Evolutionary conservation across 108 stramenopile genomes (phyloP).

Genomic region (Cyclotella distinguenda): DNA sequence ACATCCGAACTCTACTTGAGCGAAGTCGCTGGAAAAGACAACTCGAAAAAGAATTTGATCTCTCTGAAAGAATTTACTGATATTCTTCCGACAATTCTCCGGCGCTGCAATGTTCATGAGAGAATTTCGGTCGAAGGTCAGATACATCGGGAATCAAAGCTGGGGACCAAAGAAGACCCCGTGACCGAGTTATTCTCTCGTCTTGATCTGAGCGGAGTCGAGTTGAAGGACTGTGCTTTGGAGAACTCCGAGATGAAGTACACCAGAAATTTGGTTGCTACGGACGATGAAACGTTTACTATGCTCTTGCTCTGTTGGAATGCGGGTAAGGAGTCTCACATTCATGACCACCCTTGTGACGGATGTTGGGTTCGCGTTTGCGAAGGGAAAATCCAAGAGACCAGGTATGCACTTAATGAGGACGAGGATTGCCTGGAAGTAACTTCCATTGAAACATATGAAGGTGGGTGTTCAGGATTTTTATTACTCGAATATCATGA

Average conservation of each 20-base stretch:
- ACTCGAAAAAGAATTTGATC: neutral
- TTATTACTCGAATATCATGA: slow-evolving; percentile 5
- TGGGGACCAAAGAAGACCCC: slow-evolving; percentile 28
- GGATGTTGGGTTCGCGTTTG: slow-evolving; percentile 86
- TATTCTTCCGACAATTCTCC: slow-evolving; percentile 22
- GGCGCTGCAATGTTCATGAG: slow-evolving; percentile 6
- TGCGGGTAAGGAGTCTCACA: slow-evolving; percentile 65
- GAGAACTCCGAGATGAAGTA: slow-evolving; percentile 59
- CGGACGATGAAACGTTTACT: slow-evolving; percentile 78
- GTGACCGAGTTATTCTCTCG: slow-evolving; percentile 35
- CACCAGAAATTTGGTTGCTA: slow-evolving; percentile 84
- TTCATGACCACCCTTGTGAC: slow-evolving; percentile 86
- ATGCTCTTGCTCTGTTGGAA: slow-evolving; percentile 92
- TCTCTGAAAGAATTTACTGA: slow-evolving; percentile 23
- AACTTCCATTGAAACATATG: slow-evolving; percentile 42
- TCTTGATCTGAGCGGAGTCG: slow-evolving; percentile 36
- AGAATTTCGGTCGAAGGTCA: slow-evolving; percentile 15
- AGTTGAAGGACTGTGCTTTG: slow-evolving; percentile 52
- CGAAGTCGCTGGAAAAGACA: neutral
- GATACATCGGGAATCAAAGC: neutral
- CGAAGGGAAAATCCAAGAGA: slow-evolving; percentile 63
- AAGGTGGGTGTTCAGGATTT: slow-evolving; percentile 20
- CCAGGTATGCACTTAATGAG: slow-evolving; percentile 51
- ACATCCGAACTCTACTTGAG: too few relatives aligned
- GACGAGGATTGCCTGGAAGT: slow-evolving; percentile 29